Conservation (phyloP, 257 asterid genomes). For the Gynochthodes officinalis region DNA sequence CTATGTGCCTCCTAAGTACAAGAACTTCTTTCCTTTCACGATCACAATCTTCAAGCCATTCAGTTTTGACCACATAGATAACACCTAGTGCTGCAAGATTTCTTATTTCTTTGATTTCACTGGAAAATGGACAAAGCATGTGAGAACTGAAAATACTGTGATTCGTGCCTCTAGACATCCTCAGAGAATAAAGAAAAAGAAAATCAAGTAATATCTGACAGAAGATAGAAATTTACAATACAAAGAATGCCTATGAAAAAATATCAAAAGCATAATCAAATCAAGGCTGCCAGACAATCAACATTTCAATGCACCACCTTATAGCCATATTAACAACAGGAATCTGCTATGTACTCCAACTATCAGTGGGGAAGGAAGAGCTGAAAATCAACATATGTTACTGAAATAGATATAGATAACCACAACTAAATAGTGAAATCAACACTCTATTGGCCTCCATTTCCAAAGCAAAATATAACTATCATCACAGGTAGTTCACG, state of each 20-base stretch:
- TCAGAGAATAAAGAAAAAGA: not conserved
- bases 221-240: not conserved
- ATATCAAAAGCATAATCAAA: not conserved
- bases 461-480: not conserved
- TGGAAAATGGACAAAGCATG: conserved; percentile 41
- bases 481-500: not conserved
- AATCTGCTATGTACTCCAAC: not conserved
- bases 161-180: no score
- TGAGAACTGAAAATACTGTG: conserved; percentile 7
- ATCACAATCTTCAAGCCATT: conserved; percentile 91
- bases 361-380: not conserved
- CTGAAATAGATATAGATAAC: not conserved
- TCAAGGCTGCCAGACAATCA: not conserved
- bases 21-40: conserved; percentile 68
- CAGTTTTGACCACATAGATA: conserved; percentile 59
- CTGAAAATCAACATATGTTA: not conserved
- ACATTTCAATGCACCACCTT: conserved; percentile 3
- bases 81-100: conserved; percentile 79
- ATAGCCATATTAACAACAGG: not conserved
- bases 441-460: not conserved
- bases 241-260: not conserved
- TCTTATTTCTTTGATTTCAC: conserved; percentile 81
- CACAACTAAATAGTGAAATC: not conserved
- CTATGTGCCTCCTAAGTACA: conserved; percentile 73
- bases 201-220: not conserved